Base-by-base conservation (phyloP, 371 early-diverging fungal species). In the Gilbertella persicaria region DNA sequence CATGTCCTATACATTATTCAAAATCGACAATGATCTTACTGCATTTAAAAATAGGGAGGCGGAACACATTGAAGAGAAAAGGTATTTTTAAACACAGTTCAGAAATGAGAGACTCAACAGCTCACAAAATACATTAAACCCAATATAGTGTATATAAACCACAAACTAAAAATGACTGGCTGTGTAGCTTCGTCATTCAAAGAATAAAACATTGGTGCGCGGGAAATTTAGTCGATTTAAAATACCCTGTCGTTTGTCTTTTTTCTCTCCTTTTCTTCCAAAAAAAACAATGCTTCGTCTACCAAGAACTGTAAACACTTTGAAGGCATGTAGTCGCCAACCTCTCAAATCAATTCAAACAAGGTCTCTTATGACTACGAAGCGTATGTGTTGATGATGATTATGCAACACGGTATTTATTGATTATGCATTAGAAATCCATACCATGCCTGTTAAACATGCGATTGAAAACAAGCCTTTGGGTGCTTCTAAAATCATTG, bases 401-500 rank as follows among this genome's bases (percentile, higher is more conserved):
- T 29, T 14, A 28, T 26, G 26, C 4, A 7, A 4, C 9, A n/a
- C 2, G 17, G 5, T 29, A 7, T 17, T 6, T 21, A 45, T 29
- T 19, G 28, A 30, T 19, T 6, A 45, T 10, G 0, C 26, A 19
- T 13, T 13, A 44, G 44, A 35, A 35, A 13, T 36, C 4, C 20
- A 33, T 19, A 16, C 21, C 25, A 30, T 37, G 26, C 53, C 45
- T 8, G 39, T 45, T 7, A 53, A 53, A 24, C 26, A 23, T 13
- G 51, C 33, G 4, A 13, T 53, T n/a, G 45, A 44, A 2, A 14
- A 20, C 0, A 39, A 38, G 1, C 16, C 58, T 6, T 24, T 58
- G 4, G 52, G 52, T 23, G 47, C 47, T 5, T 51, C 60, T n/a
- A 64, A 61, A 35, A 47, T 65, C 1, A 2, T 65, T 37, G 38